phyloP scores from a whole-genome alignment of 208 protist genomes.

The Crithidia acanthocephali region DNA sequence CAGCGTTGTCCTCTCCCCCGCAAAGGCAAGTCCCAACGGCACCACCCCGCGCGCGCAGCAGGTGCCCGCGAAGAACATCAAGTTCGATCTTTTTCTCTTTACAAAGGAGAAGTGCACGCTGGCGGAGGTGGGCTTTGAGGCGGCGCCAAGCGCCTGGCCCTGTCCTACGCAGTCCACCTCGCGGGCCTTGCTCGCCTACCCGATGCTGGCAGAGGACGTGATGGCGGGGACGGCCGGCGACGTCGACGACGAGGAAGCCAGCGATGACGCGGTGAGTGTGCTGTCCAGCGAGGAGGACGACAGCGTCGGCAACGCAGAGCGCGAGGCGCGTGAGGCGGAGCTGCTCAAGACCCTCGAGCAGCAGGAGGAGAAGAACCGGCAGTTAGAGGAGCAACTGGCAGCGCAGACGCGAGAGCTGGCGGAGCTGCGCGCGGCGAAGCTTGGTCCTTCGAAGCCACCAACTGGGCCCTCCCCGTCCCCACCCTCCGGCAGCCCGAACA shows the following conservation, averaged over 20 bases:
- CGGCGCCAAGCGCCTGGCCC: slow-evolving; percentile 69
- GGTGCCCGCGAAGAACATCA: slow-evolving; percentile 58
- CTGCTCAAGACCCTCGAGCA: slow-evolving; percentile 54
- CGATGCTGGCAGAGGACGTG: slow-evolving; percentile 56
- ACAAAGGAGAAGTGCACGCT: slow-evolving; percentile 70
- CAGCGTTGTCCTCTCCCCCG: not conserved
- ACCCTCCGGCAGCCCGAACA: not conserved
- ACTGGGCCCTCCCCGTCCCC: not conserved
- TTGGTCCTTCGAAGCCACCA: not conserved
- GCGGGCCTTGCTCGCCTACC: slow-evolving; percentile 66
- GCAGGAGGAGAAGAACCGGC: slow-evolving; percentile 60
- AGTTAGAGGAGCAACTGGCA: slow-evolving; percentile 50
- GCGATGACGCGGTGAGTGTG: slow-evolving; percentile 34
- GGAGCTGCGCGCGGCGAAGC: slow-evolving; percentile 25
- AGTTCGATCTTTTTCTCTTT: slow-evolving; percentile 87
- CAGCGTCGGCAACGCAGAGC: slow-evolving; percentile 15
- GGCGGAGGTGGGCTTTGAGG: slow-evolving; percentile 65
- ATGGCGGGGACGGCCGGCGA: slow-evolving; percentile 50
- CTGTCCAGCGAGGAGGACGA: slow-evolving; percentile 45
- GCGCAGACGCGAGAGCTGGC: slow-evolving; percentile 60
- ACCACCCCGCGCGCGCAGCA: slow-evolving; percentile 30
- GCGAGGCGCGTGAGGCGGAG: slow-evolving; percentile 43
- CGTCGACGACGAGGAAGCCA: slow-evolving; percentile 49
- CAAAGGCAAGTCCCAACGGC: not conserved
- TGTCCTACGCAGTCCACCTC: slow-evolving; percentile 75